Evolutionary conservation across 345 rosid genomes (phyloP), one percentile per base, ranked within the genome.

Genomic region (Combretum micranthum): DNA sequence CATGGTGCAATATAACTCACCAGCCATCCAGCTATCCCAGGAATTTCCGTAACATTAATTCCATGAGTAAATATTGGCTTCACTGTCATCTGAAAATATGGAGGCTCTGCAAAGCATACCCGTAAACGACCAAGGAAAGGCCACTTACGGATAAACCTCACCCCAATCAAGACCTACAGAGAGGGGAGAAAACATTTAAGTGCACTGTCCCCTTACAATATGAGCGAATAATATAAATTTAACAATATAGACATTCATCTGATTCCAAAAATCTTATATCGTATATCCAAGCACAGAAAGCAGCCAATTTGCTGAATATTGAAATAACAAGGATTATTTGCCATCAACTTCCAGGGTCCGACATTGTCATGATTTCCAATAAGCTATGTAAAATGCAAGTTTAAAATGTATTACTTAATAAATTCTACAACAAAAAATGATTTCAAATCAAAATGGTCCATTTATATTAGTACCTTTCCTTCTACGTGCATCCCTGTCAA

Each of bases 21-120:
- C 14, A 93, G 90, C 99, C 97, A 93, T 68, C 96, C 99, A 58
- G 92, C 97, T 50, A 93, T 87, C 50, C 96, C 96, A 44, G 99
- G 99, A 74, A 93, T 73, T 59, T 74, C 97, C 47, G 99, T 69
- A 47, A 93, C 96, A 72, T 93, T 88, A 61, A 90, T 62, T 47
- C 99, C 97, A 60, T 79, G 97, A 43, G 80, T 74, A 60, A 69
- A 74, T 47, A 93, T 47, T 37, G 97, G 99, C 71, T 93, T 93
- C 47, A 85, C 99, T 12, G 83, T 87, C 97, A 90, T 85, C 70
- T 90, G 96, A 61, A 93, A 90, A 67, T 89, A 93, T 2, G 99
- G 99, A 55, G 97, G 99, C 83, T 89, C 99, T 23, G 85, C 83
- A 75, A 93, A 93, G 82, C 99, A 93, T 39, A 93, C 81, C 46